These are phyloP conservation scores for Arthromyces matolae DNA, from an alignment of 768 basidiomycete species.

Conservation along the genomic window DNA sequence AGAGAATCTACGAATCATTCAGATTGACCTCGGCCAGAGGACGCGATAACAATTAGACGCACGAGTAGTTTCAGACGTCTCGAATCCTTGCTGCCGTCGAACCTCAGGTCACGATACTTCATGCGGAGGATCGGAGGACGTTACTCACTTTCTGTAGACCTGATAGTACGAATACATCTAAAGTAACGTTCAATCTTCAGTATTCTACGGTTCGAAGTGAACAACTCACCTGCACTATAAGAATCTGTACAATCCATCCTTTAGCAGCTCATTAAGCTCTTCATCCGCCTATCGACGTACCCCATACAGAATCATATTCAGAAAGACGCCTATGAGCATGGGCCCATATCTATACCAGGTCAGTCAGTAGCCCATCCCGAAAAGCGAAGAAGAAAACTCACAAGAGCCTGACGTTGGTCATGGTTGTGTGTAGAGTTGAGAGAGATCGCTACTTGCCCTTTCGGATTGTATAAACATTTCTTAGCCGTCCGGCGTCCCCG, in stretches of 20 bases:
- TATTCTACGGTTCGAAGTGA: not conserved
- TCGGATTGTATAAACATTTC: too few relatives aligned
- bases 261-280: not conserved
- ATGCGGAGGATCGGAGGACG: not conserved
- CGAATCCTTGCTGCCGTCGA: not conserved
- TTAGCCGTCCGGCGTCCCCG: too few relatives aligned
- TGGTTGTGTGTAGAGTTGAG: too few relatives aligned
- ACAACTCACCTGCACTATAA: not conserved
- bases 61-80: not conserved
- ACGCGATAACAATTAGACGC: not conserved
- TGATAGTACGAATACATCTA: slow-evolving; percentile 19
- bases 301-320: slow-evolving; percentile 4
- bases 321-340: slow-evolving; percentile 1
- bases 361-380: too few relatives aligned
- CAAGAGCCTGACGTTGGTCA: too few relatives aligned
- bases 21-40: too few relatives aligned
- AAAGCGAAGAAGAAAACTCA: too few relatives aligned
- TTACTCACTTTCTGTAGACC: slow-evolving; percentile 15
- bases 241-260: not conserved
- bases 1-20: slow-evolving; percentile 14
- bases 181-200: not conserved
- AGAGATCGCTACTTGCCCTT: too few relatives aligned
- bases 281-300: not conserved
- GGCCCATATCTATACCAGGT: not conserved
- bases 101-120: not conserved